Evolutionary conservation across 2,329 filamentous ascomycete genomes (phyloP), one percentile per base, ranked within the genome.

Genomic region (Colletotrichum eleusines): DNA sequence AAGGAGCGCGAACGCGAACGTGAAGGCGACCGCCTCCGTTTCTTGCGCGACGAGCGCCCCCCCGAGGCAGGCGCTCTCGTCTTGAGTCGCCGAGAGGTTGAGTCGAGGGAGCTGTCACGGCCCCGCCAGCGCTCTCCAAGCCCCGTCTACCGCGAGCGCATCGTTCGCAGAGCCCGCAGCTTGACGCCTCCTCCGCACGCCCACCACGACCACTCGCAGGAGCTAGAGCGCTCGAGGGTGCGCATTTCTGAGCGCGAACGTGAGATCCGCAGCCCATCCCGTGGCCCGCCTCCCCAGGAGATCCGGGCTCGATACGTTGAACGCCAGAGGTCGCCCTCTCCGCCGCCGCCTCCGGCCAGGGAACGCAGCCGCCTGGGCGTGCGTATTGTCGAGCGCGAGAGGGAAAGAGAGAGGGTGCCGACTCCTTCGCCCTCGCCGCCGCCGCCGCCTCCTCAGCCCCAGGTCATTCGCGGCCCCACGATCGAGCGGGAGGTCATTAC

Each of bases 401-500:
- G 78, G 61, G 77, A 79, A 71, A 80, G 79, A 51, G 82, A 85
- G 74, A 81, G 83, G 63, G 69, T 79, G 69, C 82, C 83, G 4
- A 82, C 83, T 11, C 83, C 86, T 26, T 86, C 86, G 14, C 84
- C 84, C 20, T 79, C 85, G 26, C 84, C 86, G 14, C 86, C 88
- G 26, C 88, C 89, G 5, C 85, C 86, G 16, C 86, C 87, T 11
- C 85, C 87, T n/a, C 88, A 88, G 54, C 90, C 89, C 38, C 87
- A 87, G 73, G 86, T 92, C 54, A 91, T 96, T 76, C 88, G 90
- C 51, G 90, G 91, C 26, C 94, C 94, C 42, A 92, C 91, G 0
- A 94, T 97, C 75, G 93, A 95, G 80, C 90, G 95, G 77, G 93
- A 97, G 78, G 90, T 97, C 69, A 95, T 97, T 74, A 97, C 94